Evolutionary conservation across 805 yeast species (phyloP).

Genomic region (Danielozyma ontarioensis): DNA sequence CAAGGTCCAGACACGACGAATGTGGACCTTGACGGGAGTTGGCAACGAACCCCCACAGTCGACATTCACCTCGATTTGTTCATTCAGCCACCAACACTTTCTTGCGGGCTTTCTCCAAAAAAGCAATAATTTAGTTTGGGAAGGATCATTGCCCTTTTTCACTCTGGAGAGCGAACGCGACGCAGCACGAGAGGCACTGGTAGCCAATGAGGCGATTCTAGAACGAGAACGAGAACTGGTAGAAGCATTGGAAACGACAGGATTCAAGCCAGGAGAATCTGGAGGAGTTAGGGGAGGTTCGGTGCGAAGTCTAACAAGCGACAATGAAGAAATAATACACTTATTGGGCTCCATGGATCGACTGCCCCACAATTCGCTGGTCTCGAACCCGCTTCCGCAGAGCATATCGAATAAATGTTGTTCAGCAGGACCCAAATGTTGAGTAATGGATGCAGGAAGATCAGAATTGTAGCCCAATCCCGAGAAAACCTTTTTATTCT

Average conservation of each 20-base stretch:
- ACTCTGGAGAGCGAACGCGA: conserved; percentile 56
- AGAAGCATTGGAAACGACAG: conserved; percentile 39
- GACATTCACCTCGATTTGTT: conserved; percentile 43
- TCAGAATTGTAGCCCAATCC: conserved; percentile 62
- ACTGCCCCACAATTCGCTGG: conserved; percentile 76
- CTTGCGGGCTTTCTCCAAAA: conserved; percentile 99
- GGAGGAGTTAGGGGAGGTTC: conserved; percentile 31
- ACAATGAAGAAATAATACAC: conserved; percentile 81
- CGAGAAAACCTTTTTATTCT: conserved; percentile 60
- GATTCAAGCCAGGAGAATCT: conserved; percentile 38
- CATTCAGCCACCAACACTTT: conserved; percentile 96
- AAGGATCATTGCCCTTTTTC: conserved; percentile 33
- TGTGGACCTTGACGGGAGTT: conserved; percentile 60
- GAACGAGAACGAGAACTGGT: conserved; percentile 36
- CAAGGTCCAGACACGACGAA: conserved; percentile 94
- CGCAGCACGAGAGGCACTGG: conserved; percentile 49
- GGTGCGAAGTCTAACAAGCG: conserved; percentile 56
- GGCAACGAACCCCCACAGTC: conserved; percentile 15
- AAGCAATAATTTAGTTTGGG: conserved; percentile 60
- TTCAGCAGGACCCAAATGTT: conserved; percentile 79
- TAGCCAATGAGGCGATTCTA: conserved; percentile 57
- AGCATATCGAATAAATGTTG: conserved; percentile 93
- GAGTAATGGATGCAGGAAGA: conserved; percentile 30
- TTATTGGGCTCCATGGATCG: conserved; percentile 83
- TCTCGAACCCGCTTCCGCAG: conserved; percentile 77